These are phyloP conservation scores for Ceratonia siliqua DNA, from an alignment of 306 rosid genomes.

Conservation along the genomic window DNA sequence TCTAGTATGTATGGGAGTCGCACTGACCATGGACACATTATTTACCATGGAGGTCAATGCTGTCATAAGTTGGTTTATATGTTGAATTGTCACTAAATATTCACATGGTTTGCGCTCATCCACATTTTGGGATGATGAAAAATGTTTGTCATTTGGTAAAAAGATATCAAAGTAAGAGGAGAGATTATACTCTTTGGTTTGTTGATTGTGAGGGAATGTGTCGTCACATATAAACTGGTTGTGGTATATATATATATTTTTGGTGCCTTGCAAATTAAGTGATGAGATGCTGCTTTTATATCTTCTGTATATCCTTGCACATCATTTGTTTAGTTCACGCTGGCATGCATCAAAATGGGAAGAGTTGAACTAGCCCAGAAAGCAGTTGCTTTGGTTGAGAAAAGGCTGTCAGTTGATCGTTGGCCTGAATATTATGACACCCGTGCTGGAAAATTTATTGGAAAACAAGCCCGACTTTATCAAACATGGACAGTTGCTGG, in stretches of 20 bases:
- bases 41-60: not conserved
- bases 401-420: constrained; percentile 58
- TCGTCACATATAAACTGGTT: constrained; percentile 2
- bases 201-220: constrained; percentile 8
- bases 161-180: not conserved
- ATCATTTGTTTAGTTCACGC: constrained; percentile 55
- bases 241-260: not conserved
- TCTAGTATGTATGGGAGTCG: not conserved
- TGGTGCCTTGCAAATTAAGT: constrained; percentile 13
- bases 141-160: not conserved
- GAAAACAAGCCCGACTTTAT: constrained; percentile 70
- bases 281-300: constrained; percentile 10
- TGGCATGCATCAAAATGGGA: constrained; percentile 94
- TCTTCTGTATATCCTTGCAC: constrained; percentile 18
- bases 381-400: constrained; percentile 74
- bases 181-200: not conserved
- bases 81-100: not conserved
- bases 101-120: not conserved
- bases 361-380: constrained; percentile 65
- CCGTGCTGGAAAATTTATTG: constrained; percentile 65
- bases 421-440: constrained; percentile 93
- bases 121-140: not conserved
- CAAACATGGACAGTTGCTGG: constrained; percentile 90
- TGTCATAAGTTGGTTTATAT: not conserved
- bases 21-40: not conserved